Percentiles rank a stretch among this genome's conserved stretches.
phyloP scores from a whole-genome alignment of 148 eudicot genomes.

The Heliosperma pusillum region DNA sequence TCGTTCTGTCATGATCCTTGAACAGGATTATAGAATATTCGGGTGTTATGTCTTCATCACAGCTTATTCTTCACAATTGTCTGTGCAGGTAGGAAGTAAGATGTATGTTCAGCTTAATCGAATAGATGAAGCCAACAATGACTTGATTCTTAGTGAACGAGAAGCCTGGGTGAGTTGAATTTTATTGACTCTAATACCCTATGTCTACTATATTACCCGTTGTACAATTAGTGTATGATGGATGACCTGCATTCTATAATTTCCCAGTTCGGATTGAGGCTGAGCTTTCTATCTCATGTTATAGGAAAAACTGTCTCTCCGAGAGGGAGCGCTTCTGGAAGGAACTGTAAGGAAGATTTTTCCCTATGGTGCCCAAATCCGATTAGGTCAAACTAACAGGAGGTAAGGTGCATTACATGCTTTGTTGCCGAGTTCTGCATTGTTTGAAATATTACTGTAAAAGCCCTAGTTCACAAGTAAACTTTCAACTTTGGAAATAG shows the following conservation, averaged over 20 bases:
- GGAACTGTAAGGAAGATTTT: slow-evolving; percentile 73
- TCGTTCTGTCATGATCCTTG: background rate
- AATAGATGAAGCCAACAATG: slow-evolving; percentile 80
- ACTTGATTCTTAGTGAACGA: slow-evolving; percentile 79
- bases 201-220: background rate
- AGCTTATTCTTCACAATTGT: background rate
- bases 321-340: slow-evolving; percentile 72
- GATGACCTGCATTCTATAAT: background rate
- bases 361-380: slow-evolving; percentile 88
- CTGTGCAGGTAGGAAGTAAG: slow-evolving; percentile 62
- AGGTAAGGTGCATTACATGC: slow-evolving; percentile 33
- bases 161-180: slow-evolving; percentile 75
- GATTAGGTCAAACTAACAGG: slow-evolving; percentile 49
- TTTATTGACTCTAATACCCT: slow-evolving; percentile 2
- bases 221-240: slow-evolving; percentile 10
- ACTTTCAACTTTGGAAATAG: background rate
- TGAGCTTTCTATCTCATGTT: slow-evolving; percentile 24
- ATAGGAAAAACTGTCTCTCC: slow-evolving; percentile 61
- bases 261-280: slow-evolving; percentile 10
- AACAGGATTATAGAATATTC: background rate
- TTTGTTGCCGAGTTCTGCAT: slow-evolving; percentile 6
- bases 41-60: background rate
- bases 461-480: background rate
- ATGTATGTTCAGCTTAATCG: slow-evolving; percentile 62
- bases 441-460: background rate